These are phyloP conservation scores for Kodamaea sp. DNA, from an alignment of 1,139 yeast species.

Conservation along the genomic window DNA sequence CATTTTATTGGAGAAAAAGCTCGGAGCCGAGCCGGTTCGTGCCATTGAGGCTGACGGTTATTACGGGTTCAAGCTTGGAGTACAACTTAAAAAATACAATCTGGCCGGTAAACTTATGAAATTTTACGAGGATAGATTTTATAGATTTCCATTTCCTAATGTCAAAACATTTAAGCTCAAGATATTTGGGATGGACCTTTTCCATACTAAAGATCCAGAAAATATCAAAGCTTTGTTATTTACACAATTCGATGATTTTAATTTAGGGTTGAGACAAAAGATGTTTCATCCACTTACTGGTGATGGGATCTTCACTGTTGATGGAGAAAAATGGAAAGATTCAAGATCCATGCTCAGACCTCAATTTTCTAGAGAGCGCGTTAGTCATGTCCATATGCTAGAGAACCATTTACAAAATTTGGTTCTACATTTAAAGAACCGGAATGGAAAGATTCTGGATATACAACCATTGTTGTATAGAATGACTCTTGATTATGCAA, in stretches of 20 bases:
- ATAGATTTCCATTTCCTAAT: conserved; percentile 1
- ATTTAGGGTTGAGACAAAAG: conserved; percentile 45
- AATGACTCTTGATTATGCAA: conserved; percentile 41
- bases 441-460: conserved; percentile 25
- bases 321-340: conserved; percentile 57
- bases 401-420: conserved; percentile 45
- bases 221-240: conserved; percentile 38
- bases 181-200: conserved; percentile 14
- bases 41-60: conserved; percentile 9
- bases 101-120: conserved; percentile 14
- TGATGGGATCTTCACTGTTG: conserved; percentile 56
- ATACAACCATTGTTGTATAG: conserved; percentile 39
- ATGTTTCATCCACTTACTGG: conserved; percentile 46
- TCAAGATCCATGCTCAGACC: conserved; percentile 58
- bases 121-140: not conserved
- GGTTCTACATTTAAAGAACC: conserved; percentile 29
- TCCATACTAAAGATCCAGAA: conserved; percentile 20
- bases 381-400: conserved; percentile 46
- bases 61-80: conserved; percentile 13
- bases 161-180: conserved; percentile 14
- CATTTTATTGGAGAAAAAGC: conserved; percentile 2
- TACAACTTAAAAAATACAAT: not conserved
- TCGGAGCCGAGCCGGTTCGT: conserved; percentile 11
- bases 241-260: conserved; percentile 47
- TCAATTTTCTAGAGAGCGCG: conserved; percentile 55